Evolutionary conservation across 2,329 filamentous ascomycete genomes (phyloP), one percentile per base, ranked within the genome.

Genomic region (Colletotrichum phormii): DNA sequence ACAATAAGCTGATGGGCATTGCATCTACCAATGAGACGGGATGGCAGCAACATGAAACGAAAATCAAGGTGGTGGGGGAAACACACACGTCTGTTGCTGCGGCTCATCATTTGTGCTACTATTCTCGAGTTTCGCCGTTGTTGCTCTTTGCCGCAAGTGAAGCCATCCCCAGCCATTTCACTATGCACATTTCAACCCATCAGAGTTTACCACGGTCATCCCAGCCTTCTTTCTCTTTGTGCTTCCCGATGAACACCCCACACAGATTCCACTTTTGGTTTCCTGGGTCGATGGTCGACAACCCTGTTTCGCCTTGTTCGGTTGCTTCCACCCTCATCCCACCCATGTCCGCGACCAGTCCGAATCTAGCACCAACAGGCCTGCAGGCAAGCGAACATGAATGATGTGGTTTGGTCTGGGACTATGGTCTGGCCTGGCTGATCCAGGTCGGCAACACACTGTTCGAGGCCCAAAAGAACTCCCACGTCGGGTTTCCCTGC

Each of bases 121-220:
- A 13, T 26, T 57, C 18, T 29, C 0, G 42, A 3, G 11, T 18
- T 49, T 35, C 13, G 24, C 24, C 24, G 11, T 37, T 18, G 18
- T 46, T n/a, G 3, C 2, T 46, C 18, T 49, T 42, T 29, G 62
- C 35, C 54, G 65, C 37, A 37, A 70, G 65, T 72, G 70, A 72
- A 37, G 70, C 66, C 60, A 70, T 70, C 69, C 66, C 70, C 70
- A 72, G 70, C 70, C 70, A 72, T 70, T 37, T 24, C 5, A 42
- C 63, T 57, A 60, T 64, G 51, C 65, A 64, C 54, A 51, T n/a
- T 29, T 37, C 60, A 59, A 29, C 42, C 33, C 42, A 64, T 65
- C 66, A 64, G 5, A 64, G 33, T 26, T 46, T 22, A 55, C 51
- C n/a, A 31, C 62, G 22, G 33, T n/a, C 15, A 37, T n/a, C 15